These are phyloP conservation scores for Elongisporangium anandrum DNA, from an alignment of 352 stramenopile species.

Conservation along the genomic window DNA sequence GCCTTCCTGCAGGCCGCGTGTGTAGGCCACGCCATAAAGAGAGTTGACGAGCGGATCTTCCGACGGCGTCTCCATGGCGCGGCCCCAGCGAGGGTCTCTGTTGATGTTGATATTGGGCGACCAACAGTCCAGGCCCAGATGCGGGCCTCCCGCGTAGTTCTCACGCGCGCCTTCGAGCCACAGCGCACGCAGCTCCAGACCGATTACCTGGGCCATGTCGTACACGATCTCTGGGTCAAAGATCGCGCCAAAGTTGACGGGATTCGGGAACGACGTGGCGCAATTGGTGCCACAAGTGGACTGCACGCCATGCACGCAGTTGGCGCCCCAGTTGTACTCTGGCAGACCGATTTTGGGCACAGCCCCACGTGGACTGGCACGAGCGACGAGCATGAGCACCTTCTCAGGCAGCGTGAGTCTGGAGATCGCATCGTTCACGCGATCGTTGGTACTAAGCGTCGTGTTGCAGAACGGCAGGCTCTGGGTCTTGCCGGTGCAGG, in stretches of 20 bases:
- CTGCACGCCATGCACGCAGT: slow-evolving; percentile 84
- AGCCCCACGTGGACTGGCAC: slow-evolving; percentile 31
- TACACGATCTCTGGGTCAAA: slow-evolving; percentile 70
- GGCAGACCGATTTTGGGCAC: slow-evolving; percentile 63
- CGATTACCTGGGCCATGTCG: slow-evolving; percentile 70
- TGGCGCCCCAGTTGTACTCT: slow-evolving; percentile 85
- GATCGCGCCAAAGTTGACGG: slow-evolving; percentile 62
- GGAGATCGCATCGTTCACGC: slow-evolving; percentile 57
- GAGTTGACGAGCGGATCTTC: slow-evolving; percentile 86
- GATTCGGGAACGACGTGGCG: slow-evolving; percentile 83
- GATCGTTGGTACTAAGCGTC: slow-evolving; percentile 25
- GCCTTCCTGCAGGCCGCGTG: slow-evolving; percentile 71
- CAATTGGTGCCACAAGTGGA: slow-evolving; percentile 45
- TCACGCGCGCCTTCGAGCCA: slow-evolving; percentile 46
- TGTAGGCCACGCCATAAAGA: slow-evolving; percentile 79
- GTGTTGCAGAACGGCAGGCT: slow-evolving; percentile 58
- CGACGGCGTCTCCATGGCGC: slow-evolving; percentile 85
- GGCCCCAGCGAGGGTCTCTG: slow-evolving; percentile 86
- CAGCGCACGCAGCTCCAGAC: slow-evolving; percentile 41
- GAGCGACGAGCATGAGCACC: slow-evolving; percentile 37
- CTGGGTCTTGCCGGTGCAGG: slow-evolving; percentile 14
- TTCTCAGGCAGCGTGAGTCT: slow-evolving; percentile 53
- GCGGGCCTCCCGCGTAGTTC: slow-evolving; percentile 30
- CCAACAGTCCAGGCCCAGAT: slow-evolving; percentile 82
- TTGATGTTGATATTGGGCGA: slow-evolving; percentile 91